Evolutionary conservation across 1,284 basidiomycete genomes (phyloP), one percentile per base, ranked within the genome.

Genomic region (Ustilago curta): DNA sequence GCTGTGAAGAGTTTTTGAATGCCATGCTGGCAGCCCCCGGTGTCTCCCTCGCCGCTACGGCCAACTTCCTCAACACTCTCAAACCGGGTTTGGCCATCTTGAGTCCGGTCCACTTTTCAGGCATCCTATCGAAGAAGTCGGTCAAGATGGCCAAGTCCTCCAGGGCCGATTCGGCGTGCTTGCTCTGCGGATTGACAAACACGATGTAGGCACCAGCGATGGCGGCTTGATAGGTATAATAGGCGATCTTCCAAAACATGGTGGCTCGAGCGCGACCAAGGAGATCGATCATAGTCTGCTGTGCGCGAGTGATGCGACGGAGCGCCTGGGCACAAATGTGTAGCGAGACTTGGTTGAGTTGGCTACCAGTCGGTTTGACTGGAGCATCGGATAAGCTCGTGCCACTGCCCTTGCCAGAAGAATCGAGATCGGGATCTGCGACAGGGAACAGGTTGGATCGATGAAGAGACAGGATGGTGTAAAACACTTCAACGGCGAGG

Each of bases 171-270:
- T 64, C 56, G 6, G 70, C 65, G 29, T 68, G 60, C 51, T 69
- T 65, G 59, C 70, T 73, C 43, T 68, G 65, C 32, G 70, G 70
- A 23, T 59, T 32, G 0, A 73, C 55, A 53, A 73, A 73, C 2
- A 69, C 66, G 9, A 73, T 68, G 50, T 73, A 69, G 2, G 70
- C 70, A 0, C 70, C 70, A 8, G 70, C 70, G 31, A 73, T 61
- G 6, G 70, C 70, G 12, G 66, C 70, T 45, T 73, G 70, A 43
- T 68, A 73, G 8, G 61, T 65, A 58, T 73, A 73, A 58, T 68
- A 73, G 21, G 66, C 65, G 42, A 73, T 69, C 50, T 69, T 73
- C 70, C 70, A 73, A 29, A 73, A 73, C 70, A 73, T 73, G 29
- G 65, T 69, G 16, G 61, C 70, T 2, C 70, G 50, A 7, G 65